Evolutionary conservation across 768 basidiomycete genomes (phyloP).

Genomic region (Scleroderma bovista): DNA sequence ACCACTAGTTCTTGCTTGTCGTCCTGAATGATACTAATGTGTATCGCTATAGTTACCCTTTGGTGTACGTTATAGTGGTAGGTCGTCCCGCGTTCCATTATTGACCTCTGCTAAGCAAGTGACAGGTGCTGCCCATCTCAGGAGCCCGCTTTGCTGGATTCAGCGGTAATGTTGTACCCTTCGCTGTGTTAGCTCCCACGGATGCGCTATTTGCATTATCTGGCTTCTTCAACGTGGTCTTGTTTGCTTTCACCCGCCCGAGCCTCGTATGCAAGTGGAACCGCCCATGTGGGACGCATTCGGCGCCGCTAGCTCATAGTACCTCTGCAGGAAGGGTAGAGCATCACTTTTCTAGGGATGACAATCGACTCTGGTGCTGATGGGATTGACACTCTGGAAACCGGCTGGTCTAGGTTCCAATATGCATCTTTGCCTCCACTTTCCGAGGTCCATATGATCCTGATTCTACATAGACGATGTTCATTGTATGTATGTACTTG

Average conservation of each 20-base stretch:
- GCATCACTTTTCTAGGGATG: too few relatives aligned
- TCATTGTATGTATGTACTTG: too few relatives aligned
- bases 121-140: slow-evolving; percentile 35
- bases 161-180: slow-evolving; percentile 23
- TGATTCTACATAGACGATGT: too few relatives aligned
- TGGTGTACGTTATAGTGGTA: slow-evolving; percentile 37
- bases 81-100: neutral
- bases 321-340: too few relatives aligned
- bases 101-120: neutral
- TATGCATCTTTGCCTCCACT: too few relatives aligned
- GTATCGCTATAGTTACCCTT: slow-evolving; percentile 40
- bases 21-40: too few relatives aligned
- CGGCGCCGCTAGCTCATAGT: neutral
- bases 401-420: too few relatives aligned
- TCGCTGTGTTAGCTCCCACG: slow-evolving; percentile 33
- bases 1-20: neutral
- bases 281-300: neutral
- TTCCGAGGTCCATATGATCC: too few relatives aligned
- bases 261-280: slow-evolving; percentile 28
- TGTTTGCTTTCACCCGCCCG: slow-evolving; percentile 35
- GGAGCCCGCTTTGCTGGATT: slow-evolving; percentile 37
- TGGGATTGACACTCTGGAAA: too few relatives aligned
- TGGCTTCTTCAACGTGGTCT: slow-evolving; percentile 40
- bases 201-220: slow-evolving; percentile 39
- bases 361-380: too few relatives aligned